Evolutionary conservation across 352 stramenopile species (phyloP), one percentile per base, ranked within the genome.

Genomic region (Stramenopiles sp.): DNA sequence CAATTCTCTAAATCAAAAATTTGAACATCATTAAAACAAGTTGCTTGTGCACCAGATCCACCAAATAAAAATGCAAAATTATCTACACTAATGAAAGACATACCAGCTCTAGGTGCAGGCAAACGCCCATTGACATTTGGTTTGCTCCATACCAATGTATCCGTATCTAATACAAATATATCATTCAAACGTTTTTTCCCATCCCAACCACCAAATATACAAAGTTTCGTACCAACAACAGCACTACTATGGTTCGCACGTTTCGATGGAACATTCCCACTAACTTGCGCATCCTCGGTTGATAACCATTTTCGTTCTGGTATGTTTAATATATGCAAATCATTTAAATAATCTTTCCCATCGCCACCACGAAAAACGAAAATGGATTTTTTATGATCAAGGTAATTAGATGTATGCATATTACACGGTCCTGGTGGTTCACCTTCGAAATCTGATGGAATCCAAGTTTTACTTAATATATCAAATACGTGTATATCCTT

Each of bases 371-470:
- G 88, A 80, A 98, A 98, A 0, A 98, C 90, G 63, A 96, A 88
- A 63, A 97, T 92, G 82, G 91, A 90, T 29, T 87, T 83, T 65
- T 88, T 78, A 31, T 88, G 82, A 1, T 87, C 81, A 1, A 97
- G 85, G 79, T 91, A 98, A 82, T 98, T 93, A 4, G 92, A 91
- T n/a, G 91, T 97, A 86, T 98, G 94, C 93, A 98, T 97, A 83
- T 98, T 98, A 83, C 94, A 98, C 7, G 93, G 92, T 0, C 94
- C 93, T 1, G 88, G 87, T 0, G 85, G 79, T 31, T 79, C 82
- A 7, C 83, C 84, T 23, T 84, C 81, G 29, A 84, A 81, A 29
- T 82, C 84, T 29, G 86, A 86, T 77, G 90, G 82, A 32, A 84
- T 80, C 89, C 89, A 92, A 0, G 81, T 85, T 80, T 90, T 86